Evolutionary conservation across 140 eudicot species (phyloP).

Genomic region (Oenanthe javanica): DNA sequence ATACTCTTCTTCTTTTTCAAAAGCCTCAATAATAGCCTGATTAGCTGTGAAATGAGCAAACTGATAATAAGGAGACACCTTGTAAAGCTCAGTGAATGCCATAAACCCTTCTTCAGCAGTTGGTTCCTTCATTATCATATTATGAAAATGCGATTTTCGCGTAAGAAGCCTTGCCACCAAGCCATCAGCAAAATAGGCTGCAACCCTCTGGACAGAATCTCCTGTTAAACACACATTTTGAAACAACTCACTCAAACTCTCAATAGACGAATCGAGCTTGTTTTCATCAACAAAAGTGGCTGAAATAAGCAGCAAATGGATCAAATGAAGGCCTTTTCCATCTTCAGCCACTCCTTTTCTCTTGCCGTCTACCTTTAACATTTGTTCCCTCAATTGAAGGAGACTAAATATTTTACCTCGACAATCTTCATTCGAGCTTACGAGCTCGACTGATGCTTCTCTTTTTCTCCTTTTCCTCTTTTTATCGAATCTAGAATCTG

Average conservation of each 20-base stretch:
- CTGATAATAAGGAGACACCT: constrained; percentile 70
- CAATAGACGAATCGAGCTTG: constrained; percentile 33
- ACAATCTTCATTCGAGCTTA: constrained; percentile 21
- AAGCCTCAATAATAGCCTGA: constrained; percentile 75
- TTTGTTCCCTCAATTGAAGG: constrained; percentile 53
- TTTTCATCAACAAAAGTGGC: constrained; percentile 55
- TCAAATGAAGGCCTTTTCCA: constrained; percentile 61
- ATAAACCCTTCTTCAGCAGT: constrained; percentile 54
- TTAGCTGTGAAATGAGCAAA: constrained; percentile 94
- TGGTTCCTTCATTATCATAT: constrained; percentile 65
- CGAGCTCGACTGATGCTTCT: background rate
- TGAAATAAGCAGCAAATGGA: constrained; percentile 52
- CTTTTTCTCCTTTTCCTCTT: constrained; percentile 40
- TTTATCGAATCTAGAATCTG: constrained; percentile 30
- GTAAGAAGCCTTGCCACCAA: constrained; percentile 68
- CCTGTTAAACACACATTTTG: constrained; percentile 42
- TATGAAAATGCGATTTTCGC: constrained; percentile 58
- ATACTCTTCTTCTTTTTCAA: constrained; percentile 37
- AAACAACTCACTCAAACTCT: constrained; percentile 45
- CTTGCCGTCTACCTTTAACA: constrained; percentile 38
- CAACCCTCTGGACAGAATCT: constrained; percentile 77
- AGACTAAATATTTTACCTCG: constrained; percentile 52
- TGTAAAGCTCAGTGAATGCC: constrained; percentile 71
- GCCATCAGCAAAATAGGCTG: constrained; percentile 87
- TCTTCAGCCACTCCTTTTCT: constrained; percentile 26